Evolutionary conservation across 164 flowering plant species (phyloP), one percentile per base, ranked within the genome.

Genomic region (Nymphaea thermarum): DNA sequence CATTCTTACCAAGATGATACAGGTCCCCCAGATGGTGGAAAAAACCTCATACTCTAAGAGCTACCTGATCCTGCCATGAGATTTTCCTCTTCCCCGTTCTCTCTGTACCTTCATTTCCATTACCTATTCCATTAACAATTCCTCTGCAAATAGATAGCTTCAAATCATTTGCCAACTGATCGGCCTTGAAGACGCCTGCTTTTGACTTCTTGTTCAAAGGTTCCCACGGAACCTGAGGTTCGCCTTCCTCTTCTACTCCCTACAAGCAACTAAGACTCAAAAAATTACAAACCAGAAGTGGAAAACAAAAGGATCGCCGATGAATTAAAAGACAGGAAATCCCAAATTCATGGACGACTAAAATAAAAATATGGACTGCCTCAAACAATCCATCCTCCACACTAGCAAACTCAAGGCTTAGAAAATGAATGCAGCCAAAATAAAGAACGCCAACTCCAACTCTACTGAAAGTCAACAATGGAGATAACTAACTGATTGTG

Each of bases 21-120:
- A 15, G 16, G 41, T 16, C 45, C 4, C 15, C 25, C 42, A 6
- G 15, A 51, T 4, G 3, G 11, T 17, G 25, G 5, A 4, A 43
- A 60, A 43, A 14, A 16, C 36, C n/a, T 82, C 77, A 89, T 61
- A 88, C 98, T 74, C 86, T 83, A 77, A 88, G 78, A 61, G 96
- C 96, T 71, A 92, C 88, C 44, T 78, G 96, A 74, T 92, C 98
- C 71, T 88, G 93, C 98, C 96, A 92, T 57, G 98, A 73, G 62
- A 92, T 87, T 81, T 89, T 92, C 71, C 91, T 82, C 79, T 92
- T 89, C 66, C 83, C 87, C 0, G 74, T 44, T 18, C 85, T 73
- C 42, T 60, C 78, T 0, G 86, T 47, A 0, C 85, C 91, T 8
- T 16, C 60, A 62, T 41, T 17, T 7, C 7, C 42, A 62, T 8